Evolutionary conservation across 257 asterid species (phyloP).

Genomic region (Lavandula angustifolia): DNA sequence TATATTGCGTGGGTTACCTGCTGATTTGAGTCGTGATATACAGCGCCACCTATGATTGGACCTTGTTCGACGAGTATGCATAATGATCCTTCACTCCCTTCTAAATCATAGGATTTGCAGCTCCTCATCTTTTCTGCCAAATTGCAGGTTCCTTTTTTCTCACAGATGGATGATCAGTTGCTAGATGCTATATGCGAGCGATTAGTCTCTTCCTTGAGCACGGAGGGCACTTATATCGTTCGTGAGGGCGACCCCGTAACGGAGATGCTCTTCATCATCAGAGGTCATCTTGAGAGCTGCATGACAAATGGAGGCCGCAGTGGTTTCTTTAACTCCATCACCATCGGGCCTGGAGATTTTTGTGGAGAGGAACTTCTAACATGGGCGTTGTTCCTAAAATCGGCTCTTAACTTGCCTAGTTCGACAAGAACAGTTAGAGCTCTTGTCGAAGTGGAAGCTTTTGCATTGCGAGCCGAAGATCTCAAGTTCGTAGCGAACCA

Average conservation of each 20-base stretch:
- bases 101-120: neutral
- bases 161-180: conserved; percentile 93
- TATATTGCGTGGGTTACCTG: conserved; percentile 69
- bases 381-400: conserved; percentile 92
- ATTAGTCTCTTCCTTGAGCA: conserved; percentile 75
- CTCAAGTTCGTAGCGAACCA: conserved; percentile 91
- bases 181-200: conserved; percentile 95
- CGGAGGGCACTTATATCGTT: conserved; percentile 75
- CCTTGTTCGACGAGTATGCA: conserved; percentile 85
- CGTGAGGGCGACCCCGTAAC: conserved; percentile 97
- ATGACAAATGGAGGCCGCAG: conserved; percentile 92
- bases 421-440: conserved; percentile 89
- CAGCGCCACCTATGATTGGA: conserved; percentile 96
- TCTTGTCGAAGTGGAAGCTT: conserved; percentile 84
- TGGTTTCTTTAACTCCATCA: conserved; percentile 80
- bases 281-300: conserved; percentile 88
- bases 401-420: conserved; percentile 71
- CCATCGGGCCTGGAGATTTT: conserved; percentile 83
- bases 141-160: conserved; percentile 81
- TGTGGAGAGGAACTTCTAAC: conserved; percentile 95
- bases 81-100: conserved; percentile 21
- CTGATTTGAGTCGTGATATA: conserved; percentile 89
- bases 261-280: conserved; percentile 88
- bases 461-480: conserved; percentile 87
- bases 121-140: neutral